These are phyloP conservation scores for Mycena polygramma DNA, from an alignment of 768 basidiomycete species.

Conservation along the genomic window DNA sequence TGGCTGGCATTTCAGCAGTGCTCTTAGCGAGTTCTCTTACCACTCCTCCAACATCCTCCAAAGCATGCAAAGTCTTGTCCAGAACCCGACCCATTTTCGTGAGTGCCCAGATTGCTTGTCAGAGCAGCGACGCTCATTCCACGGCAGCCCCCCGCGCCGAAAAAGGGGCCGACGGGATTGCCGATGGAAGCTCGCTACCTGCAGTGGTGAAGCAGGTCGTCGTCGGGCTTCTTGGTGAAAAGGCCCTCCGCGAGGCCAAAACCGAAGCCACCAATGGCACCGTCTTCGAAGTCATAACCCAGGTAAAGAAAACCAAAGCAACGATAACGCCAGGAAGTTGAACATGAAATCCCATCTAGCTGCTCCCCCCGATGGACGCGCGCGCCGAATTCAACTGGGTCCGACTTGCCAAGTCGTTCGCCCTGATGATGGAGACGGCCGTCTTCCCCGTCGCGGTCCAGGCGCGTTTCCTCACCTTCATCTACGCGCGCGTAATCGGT, in stretches of 20 bases:
- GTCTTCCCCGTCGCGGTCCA: conserved; percentile 42
- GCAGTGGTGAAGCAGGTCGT: conserved; percentile 13
- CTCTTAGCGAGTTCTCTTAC: no score
- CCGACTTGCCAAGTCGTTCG: conserved; percentile 45
- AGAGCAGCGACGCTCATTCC: background rate
- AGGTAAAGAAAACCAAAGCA: background rate
- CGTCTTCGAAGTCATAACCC: conserved; percentile 10
- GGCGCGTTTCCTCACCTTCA: conserved; percentile 46
- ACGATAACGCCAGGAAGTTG: no score
- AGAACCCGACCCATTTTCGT: conserved; percentile 14
- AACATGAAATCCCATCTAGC: background rate
- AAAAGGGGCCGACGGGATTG: background rate
- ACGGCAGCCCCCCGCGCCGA: background rate
- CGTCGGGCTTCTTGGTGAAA: conserved; percentile 7
- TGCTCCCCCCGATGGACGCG: conserved; percentile 7
- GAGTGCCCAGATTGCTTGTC: background rate
- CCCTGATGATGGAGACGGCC: conserved; percentile 47
- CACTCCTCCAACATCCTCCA: no score
- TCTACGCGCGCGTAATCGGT: conserved; percentile 46
- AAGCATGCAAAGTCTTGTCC: conserved; percentile 16
- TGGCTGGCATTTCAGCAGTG: no score
- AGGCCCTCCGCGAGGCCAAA: conserved; percentile 10
- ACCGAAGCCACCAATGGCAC: background rate
- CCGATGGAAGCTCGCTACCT: conserved; percentile 8
- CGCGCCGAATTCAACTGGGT: conserved; percentile 44